Evolutionary conservation across 1,139 yeast species (phyloP).

Genomic region (Arxiozyma telluris): DNA sequence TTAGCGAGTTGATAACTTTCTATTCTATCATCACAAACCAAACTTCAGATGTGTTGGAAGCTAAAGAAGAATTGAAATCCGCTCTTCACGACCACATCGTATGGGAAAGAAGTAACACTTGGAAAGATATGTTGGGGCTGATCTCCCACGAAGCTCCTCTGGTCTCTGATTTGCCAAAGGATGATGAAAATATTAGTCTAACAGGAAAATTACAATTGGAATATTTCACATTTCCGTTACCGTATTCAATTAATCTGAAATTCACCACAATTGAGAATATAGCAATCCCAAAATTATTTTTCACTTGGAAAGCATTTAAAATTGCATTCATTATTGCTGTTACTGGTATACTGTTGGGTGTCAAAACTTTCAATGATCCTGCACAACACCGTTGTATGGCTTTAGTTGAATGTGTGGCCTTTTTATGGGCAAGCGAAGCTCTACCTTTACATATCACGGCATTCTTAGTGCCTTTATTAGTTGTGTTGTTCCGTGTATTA

Average conservation of each 20-base stretch:
- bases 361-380: conserved; percentile 49
- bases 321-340: conserved; percentile 38
- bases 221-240: conserved; percentile 27
- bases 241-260: conserved; percentile 34
- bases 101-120: conserved; percentile 65
- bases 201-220: conserved; percentile 25
- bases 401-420: conserved; percentile 54
- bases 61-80: conserved; percentile 42
- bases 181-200: conserved; percentile 10
- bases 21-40: conserved; percentile 36
- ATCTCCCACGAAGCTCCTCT: conserved; percentile 38
- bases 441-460: conserved; percentile 64
- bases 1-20: conserved; percentile 41
- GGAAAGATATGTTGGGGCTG: conserved; percentile 64
- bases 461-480: conserved; percentile 48
- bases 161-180: conserved; percentile 21
- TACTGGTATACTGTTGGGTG: conserved; percentile 42
- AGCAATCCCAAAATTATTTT: conserved; percentile 33
- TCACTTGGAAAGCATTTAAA: conserved; percentile 36
- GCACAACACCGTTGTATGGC: conserved; percentile 63
- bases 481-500: conserved; percentile 48
- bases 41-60: conserved; percentile 21
- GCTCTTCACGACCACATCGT: conserved; percentile 64
- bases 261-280: conserved; percentile 24
- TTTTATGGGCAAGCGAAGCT: conserved; percentile 69